Percentiles rank a stretch among this genome's conserved stretches.
These are phyloP conservation scores for Arbutus unedo DNA, from an alignment of 148 eudicot species.

Conservation along the genomic window DNA sequence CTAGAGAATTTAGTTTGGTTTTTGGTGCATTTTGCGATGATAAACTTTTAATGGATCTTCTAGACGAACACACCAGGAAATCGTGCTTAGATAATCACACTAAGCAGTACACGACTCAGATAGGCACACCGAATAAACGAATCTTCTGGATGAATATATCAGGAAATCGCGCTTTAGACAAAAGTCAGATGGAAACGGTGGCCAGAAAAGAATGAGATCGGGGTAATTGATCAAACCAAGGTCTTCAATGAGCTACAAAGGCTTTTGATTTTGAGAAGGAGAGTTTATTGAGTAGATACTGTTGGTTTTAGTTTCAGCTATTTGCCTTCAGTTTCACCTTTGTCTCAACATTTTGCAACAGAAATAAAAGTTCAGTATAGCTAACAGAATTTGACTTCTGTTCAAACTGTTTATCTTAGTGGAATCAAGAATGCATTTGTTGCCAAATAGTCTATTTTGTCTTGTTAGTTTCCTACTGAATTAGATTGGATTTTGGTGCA, in stretches of 20 bases:
- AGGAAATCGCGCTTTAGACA: neutral
- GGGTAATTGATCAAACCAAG: slow-evolving; percentile 15
- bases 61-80: no score
- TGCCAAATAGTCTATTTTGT: neutral
- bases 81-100: no score
- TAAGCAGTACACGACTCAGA: no score
- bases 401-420: slow-evolving; percentile 8
- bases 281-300: neutral
- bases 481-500: neutral
- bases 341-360: neutral
- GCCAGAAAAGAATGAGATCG: slow-evolving; percentile 39
- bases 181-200: slow-evolving; percentile 36
- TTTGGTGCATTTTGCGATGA: neutral
- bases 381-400: slow-evolving; percentile 1
- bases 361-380: slow-evolving; percentile 15
- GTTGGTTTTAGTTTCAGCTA: neutral
- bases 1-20: neutral
- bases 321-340: neutral
- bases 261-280: neutral
- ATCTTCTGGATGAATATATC: no score
- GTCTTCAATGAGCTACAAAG: neutral
- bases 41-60: no score
- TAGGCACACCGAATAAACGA: no score
- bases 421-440: slow-evolving; percentile 11
- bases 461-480: neutral